A percentile compares a stretch with the other conserved stretches of the same genome.
phyloP scores from a whole-genome alignment of 306 rosid species.

The Cucumis melo region DNA sequence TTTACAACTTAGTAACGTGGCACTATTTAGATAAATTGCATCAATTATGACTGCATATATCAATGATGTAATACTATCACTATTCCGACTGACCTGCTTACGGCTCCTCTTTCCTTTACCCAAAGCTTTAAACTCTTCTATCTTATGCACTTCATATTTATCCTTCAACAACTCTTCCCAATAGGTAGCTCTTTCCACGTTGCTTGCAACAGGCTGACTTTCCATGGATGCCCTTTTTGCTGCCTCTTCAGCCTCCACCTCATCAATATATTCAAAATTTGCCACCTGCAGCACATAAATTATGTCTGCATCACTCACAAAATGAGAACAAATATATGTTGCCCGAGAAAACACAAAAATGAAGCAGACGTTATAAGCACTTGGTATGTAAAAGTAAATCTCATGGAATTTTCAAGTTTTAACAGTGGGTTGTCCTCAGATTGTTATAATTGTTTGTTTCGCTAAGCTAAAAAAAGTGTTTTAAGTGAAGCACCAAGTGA shows the following conservation, averaged over 20 bases:
- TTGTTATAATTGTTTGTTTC: background rate
- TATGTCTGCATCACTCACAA: background rate
- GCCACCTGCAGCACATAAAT: conserved; percentile 57
- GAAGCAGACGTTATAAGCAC: background rate
- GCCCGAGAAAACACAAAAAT: background rate
- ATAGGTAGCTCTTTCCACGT: conserved; percentile 50
- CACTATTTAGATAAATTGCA: background rate
- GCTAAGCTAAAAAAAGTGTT: background rate
- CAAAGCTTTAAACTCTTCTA: conserved; percentile 76
- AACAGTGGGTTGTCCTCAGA: background rate
- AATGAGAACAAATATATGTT: background rate
- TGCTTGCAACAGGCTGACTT: conserved; percentile 22
- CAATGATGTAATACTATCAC: background rate
- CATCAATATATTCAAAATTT: conserved; percentile 89
- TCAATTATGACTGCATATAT: background rate
- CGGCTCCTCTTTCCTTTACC: conserved; percentile 98
- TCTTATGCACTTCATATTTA: conserved; percentile 73
- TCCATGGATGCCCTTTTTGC: conserved; percentile 46
- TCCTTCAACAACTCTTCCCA: conserved; percentile 95
- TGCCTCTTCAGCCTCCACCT: conserved; percentile 72
- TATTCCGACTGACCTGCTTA: conserved; percentile 45
- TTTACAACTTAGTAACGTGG: background rate
- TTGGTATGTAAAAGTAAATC: background rate
- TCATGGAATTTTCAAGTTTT: background rate
- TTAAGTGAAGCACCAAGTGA: background rate